These are phyloP conservation scores for Fusarium tjaetaba DNA, from an alignment of 2,329 filamentous ascomycete species.

Conservation along the genomic window DNA sequence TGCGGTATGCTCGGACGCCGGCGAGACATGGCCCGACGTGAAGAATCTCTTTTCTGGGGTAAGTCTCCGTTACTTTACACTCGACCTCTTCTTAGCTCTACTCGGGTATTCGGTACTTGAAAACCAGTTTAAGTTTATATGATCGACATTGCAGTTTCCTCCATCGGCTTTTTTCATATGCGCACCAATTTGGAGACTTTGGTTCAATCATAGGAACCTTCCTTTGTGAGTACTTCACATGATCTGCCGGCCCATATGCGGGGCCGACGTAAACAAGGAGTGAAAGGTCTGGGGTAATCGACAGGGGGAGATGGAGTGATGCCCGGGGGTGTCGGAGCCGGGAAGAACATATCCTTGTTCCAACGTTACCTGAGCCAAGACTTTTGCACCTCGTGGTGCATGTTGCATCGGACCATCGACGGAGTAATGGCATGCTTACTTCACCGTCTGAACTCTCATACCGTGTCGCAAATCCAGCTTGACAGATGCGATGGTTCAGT, in stretches of 20 bases:
- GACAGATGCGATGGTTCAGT: not conserved
- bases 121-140: not conserved
- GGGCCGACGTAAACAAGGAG: not conserved
- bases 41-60: not conserved
- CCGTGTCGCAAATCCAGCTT: no score
- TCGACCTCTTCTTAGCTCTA: rapidly evolving
- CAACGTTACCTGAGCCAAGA: not conserved
- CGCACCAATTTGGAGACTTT: conserved; percentile 6
- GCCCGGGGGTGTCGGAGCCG: not conserved
- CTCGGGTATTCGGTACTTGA: not conserved
- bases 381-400: not conserved
- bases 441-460: not conserved
- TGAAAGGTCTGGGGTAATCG: not conserved
- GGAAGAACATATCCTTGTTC: not conserved
- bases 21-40: not conserved
- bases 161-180: not conserved
- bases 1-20: conserved; percentile 3
- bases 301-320: not conserved
- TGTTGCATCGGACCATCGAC: not conserved
- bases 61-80: not conserved
- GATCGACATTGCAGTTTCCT: conserved; percentile 3
- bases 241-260: conserved; percentile 9
- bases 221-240: conserved; percentile 1
- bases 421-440: not conserved
- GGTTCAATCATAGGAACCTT: not conserved